Evolutionary conservation across 1,284 basidiomycete species (phyloP).

Genomic region (Puccinia polysora): DNA sequence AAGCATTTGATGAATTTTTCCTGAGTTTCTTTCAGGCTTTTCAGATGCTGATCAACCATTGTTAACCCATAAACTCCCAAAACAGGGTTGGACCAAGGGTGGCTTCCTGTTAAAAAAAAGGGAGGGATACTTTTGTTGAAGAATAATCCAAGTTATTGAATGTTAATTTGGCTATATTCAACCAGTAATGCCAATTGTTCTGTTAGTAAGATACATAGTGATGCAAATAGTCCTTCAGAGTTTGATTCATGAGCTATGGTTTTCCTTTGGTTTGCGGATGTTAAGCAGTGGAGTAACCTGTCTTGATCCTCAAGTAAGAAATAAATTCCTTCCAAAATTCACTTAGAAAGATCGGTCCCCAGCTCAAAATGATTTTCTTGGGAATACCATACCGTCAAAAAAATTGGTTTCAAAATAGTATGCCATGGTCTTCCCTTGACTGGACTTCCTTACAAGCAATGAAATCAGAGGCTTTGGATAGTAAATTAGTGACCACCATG

Average conservation of each 20-base stretch:
- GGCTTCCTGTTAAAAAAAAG: not conserved
- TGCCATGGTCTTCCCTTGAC: not conserved
- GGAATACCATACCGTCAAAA: not conserved
- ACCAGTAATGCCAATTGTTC: not conserved
- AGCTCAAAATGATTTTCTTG: not conserved
- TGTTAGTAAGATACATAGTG: constrained; percentile 1
- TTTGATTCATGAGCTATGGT: not conserved
- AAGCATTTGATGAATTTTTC: no score
- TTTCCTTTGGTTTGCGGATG: constrained; percentile 3
- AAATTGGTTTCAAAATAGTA: not conserved
- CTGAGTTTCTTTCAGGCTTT: not conserved
- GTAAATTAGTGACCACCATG: constrained; percentile 55
- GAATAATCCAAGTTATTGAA: not conserved
- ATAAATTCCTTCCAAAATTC: not conserved
- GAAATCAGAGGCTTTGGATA: constrained; percentile 56
- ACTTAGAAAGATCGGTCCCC: not conserved
- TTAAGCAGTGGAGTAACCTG: not conserved
- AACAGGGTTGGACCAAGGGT: not conserved
- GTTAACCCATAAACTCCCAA: no score
- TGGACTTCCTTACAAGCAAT: constrained; percentile 25
- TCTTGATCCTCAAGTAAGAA: not conserved
- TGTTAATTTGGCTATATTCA: not conserved
- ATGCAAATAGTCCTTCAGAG: not conserved
- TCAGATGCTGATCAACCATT: not conserved
- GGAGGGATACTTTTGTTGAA: not conserved